phyloP scores from a whole-genome alignment of 306 rosid genomes.

The Quercus variabilis region DNA sequence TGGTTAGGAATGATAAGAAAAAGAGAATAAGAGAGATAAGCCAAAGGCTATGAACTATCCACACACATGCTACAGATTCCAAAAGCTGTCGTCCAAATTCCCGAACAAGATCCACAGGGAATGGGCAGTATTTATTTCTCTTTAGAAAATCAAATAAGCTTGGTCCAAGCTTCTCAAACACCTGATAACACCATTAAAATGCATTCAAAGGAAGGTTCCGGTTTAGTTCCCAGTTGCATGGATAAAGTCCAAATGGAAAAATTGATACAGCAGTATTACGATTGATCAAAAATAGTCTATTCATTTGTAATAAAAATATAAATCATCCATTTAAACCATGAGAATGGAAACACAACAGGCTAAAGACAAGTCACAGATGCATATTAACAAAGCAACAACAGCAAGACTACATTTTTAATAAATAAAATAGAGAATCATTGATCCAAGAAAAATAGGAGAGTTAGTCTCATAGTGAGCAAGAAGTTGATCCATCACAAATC shows the following conservation, averaged over 20 bases:
- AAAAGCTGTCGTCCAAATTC: conserved; percentile 99
- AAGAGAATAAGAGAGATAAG: conserved; percentile 41
- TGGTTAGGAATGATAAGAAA: conserved; percentile 25
- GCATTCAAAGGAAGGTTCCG: conserved; percentile 64
- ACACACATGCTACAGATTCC: conserved; percentile 99
- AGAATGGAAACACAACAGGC: conserved; percentile 5
- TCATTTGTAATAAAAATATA: conserved; percentile 13
- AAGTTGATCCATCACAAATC: conserved; percentile 2
- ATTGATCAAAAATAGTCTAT: conserved; percentile 20
- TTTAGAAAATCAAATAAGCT: conserved; percentile 99
- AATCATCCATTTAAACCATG: conserved; percentile 10
- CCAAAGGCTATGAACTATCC: conserved; percentile 64
- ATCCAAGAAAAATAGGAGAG: background rate
- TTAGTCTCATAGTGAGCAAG: background rate
- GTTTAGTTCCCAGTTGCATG: conserved; percentile 61
- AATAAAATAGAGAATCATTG: background rate
- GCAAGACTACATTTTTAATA: background rate
- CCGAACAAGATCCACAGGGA: conserved; percentile 99
- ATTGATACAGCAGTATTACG: conserved; percentile 23
- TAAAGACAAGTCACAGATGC: conserved; percentile 7
- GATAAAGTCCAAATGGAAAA: conserved; percentile 46
- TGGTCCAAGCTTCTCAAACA: conserved; percentile 99
- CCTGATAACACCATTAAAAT: conserved; percentile 94
- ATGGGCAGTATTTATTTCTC: conserved; percentile 97
- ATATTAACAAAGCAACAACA: background rate